A percentile compares a stretch with the other conserved stretches of the same genome.
Conservation (phyloP, 176 grass and related monocot species). For the Carex kokanica region DNA sequence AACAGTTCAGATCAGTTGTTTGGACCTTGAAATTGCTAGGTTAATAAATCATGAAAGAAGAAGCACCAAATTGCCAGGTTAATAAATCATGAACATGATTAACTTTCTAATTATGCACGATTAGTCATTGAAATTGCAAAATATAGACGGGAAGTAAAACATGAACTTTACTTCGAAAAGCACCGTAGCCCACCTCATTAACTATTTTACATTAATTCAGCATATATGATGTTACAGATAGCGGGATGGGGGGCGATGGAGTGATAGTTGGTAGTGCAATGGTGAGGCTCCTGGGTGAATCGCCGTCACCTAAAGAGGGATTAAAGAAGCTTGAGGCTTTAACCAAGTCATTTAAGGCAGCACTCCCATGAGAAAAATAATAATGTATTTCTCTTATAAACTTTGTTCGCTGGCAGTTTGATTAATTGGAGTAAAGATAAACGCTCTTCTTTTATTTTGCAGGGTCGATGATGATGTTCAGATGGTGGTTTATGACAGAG, state of each 20-base stretch:
- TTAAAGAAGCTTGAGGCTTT: constrained; percentile 76
- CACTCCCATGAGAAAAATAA: constrained; percentile 47
- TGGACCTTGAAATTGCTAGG: no score
- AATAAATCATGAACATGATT: not conserved
- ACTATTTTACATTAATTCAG: no score
- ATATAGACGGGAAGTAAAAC: no score
- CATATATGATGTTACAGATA: constrained; percentile 37
- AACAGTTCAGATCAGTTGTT: no score
- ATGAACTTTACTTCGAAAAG: no score
- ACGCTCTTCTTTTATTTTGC: no score
- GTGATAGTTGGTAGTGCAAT: constrained; percentile 90
- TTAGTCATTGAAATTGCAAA: no score
- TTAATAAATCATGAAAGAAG: not conserved
- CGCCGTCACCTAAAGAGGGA: constrained; percentile 76
- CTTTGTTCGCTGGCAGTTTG: not conserved
- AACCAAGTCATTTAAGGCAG: constrained; percentile 65
- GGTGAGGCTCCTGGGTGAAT: constrained; percentile 67
- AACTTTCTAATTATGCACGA: not conserved
- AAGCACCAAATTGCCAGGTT: not conserved
- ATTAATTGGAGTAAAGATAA: not conserved
- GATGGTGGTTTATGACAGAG: no score
- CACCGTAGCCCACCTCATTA: no score
- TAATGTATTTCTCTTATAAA: not conserved
- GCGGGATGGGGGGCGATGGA: constrained; percentile 87
- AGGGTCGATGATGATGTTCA: no score